phyloP scores from a whole-genome alignment of 768 basidiomycete genomes.

The Cystofilobasidium macerans region DNA sequence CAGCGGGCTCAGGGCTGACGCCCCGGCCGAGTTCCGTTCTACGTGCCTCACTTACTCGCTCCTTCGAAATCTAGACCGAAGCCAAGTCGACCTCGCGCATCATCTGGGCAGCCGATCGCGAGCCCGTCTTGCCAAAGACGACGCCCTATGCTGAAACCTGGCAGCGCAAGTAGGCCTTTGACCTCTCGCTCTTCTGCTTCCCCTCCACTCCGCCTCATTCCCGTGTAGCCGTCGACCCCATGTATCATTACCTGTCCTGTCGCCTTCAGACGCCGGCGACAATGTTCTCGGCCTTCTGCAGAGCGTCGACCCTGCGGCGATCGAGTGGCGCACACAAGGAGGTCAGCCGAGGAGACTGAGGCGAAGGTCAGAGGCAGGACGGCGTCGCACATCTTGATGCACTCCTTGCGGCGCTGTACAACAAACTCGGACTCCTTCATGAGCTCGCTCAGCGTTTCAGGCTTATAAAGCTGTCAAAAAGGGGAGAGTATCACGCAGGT shows the following conservation, averaged over 20 bases:
- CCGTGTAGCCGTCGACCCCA: background rate
- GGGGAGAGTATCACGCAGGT: too few relatives aligned
- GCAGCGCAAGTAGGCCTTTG: background rate
- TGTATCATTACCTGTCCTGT: background rate
- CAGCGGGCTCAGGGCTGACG: background rate
- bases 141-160: background rate
- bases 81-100: constrained; percentile 17
- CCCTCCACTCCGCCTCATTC: too few relatives aligned
- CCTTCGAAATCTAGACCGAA: background rate
- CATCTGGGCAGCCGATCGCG: constrained; percentile 23
- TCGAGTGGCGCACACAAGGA: background rate
- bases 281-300: constrained; percentile 80
- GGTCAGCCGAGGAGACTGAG: background rate
- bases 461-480: constrained; percentile 65
- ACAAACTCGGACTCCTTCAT: constrained; percentile 76
- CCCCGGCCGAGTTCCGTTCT: background rate
- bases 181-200: background rate
- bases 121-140: constrained; percentile 12
- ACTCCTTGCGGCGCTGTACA: constrained; percentile 83
- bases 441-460: constrained; percentile 86
- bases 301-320: constrained; percentile 54
- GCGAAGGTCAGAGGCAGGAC: too few relatives aligned
- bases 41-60: background rate
- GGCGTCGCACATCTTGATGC: constrained; percentile 56
- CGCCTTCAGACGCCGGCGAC: constrained; percentile 34